phyloP scores from a whole-genome alignment of 2,329 filamentous ascomycete genomes.

The Aureobasidium melanogenum region DNA sequence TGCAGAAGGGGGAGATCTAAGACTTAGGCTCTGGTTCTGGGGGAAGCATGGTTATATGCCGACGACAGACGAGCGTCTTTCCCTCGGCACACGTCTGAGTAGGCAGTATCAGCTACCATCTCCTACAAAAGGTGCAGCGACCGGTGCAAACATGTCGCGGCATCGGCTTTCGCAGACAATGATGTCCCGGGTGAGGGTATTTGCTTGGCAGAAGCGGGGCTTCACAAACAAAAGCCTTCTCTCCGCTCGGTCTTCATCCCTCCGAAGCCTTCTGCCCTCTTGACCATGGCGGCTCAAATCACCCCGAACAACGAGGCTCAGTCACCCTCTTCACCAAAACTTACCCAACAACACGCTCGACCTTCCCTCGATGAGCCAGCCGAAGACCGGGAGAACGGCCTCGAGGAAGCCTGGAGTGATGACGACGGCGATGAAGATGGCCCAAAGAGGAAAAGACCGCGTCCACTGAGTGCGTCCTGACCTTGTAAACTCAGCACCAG shows the following conservation, averaged over 20 bases:
- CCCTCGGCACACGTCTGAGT: not conserved
- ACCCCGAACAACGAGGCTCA: constrained; percentile 8
- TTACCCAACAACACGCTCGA: not conserved
- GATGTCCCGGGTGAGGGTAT: not conserved
- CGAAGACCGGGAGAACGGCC: constrained; percentile 17
- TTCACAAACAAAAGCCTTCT: not conserved
- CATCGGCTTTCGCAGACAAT: constrained; percentile 6
- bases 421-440: constrained; percentile 28
- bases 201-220: not conserved
- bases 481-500: not conserved
- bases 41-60: constrained; percentile 1
- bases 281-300: constrained; percentile 11
- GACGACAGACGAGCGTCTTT: not conserved
- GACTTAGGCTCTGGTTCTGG: not conserved
- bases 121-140: not conserved
- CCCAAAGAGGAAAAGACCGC: constrained; percentile 34
- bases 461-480: constrained; percentile 43
- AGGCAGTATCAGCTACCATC: not conserved
- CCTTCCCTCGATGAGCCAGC: constrained; percentile 8
- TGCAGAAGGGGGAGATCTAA: not conserved
- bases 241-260: constrained; percentile 7
- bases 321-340: not conserved
- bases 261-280: constrained; percentile 2
- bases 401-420: constrained; percentile 31
- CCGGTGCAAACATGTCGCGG: constrained; percentile 12